Conservation (phyloP, 139 green algal species). For the Diplosphaera chodatii region DNA sequence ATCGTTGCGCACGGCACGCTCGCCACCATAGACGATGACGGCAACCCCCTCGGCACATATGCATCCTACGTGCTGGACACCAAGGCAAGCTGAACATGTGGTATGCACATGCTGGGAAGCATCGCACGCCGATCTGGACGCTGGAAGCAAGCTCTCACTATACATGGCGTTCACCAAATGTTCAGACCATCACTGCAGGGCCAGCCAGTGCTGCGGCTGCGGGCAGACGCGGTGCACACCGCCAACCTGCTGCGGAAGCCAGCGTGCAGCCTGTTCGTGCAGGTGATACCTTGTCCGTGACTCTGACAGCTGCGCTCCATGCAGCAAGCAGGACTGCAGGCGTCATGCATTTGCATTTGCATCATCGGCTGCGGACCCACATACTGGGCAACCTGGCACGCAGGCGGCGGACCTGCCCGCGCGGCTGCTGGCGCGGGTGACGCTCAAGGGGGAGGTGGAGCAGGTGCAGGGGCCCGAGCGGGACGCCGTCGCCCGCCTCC, state of each 20-base stretch:
- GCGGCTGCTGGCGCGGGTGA: slow-evolving; percentile 61
- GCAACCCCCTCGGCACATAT: slow-evolving; percentile 69
- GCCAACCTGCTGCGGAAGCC: slow-evolving; percentile 53
- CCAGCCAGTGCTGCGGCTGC: slow-evolving; percentile 60
- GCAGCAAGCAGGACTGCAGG: too few species aligned
- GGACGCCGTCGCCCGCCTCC: not conserved
- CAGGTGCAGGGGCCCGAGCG: slow-evolving; percentile 10
- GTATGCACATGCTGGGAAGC: too few species aligned
- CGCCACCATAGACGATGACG: slow-evolving; percentile 48
- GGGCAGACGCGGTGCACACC: slow-evolving; percentile 58
- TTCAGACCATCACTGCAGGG: too few species aligned
- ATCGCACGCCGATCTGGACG: too few species aligned
- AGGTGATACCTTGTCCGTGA: too few species aligned
- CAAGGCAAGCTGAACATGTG: too few species aligned
- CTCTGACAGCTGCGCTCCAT: too few species aligned
- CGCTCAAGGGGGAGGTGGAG: slow-evolving; percentile 57
- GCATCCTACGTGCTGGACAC: slow-evolving; percentile 69
- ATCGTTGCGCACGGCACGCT: slow-evolving; percentile 67
- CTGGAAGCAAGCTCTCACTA: too few species aligned
- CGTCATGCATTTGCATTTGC: too few species aligned
- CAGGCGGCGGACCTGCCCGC: slow-evolving; percentile 57
- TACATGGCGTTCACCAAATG: too few species aligned
- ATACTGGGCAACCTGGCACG: too few species aligned
- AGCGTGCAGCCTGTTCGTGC: slow-evolving; percentile 73
- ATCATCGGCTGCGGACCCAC: too few species aligned